Percentiles rank a stretch among this genome's conserved stretches.
Evolutionary conservation across 192 early-diverging fungal genomes (phyloP).

Genomic region (Diversispora eburnea): DNA sequence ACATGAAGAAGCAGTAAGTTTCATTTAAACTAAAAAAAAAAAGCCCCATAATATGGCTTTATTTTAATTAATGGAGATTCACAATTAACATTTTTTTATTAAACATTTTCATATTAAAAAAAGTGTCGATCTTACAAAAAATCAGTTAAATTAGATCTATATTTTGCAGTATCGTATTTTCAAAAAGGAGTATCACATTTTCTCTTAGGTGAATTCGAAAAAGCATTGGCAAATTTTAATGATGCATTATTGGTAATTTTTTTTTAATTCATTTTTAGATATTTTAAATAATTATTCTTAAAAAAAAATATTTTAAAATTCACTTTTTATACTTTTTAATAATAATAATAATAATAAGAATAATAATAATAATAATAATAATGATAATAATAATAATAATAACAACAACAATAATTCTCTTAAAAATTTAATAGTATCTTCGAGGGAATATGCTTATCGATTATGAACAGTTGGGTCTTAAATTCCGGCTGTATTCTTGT

Average conservation of each 20-base stretch:
- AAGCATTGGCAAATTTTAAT: conserved; percentile 77
- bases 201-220: conserved; percentile 61
- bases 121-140: conserved; percentile 73
- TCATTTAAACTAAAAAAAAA: neutral
- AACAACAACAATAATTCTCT: too few relatives aligned
- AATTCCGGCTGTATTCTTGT: conserved; percentile 83
- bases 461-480: conserved; percentile 91
- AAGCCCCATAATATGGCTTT: too few relatives aligned
- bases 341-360: too few relatives aligned
- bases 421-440: conserved; percentile 48
- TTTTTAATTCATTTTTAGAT: conserved; percentile 9
- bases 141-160: conserved; percentile 78
- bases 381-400: too few relatives aligned
- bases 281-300: conserved; percentile 13
- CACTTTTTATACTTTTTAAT: conserved; percentile 13
- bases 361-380: too few relatives aligned
- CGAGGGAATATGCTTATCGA: conserved; percentile 88
- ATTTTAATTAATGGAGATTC: neutral
- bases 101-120: conserved; percentile 1
- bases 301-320: neutral
- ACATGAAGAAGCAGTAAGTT: conserved; percentile 78
- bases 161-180: conserved; percentile 88
- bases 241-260: conserved; percentile 67
- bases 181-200: conserved; percentile 87
- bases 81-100: conserved; percentile 16